Evolutionary conservation across 1,139 yeast genomes (phyloP), one percentile per base, ranked within the genome.

Genomic region (Zygotorulaspora mrakii): DNA sequence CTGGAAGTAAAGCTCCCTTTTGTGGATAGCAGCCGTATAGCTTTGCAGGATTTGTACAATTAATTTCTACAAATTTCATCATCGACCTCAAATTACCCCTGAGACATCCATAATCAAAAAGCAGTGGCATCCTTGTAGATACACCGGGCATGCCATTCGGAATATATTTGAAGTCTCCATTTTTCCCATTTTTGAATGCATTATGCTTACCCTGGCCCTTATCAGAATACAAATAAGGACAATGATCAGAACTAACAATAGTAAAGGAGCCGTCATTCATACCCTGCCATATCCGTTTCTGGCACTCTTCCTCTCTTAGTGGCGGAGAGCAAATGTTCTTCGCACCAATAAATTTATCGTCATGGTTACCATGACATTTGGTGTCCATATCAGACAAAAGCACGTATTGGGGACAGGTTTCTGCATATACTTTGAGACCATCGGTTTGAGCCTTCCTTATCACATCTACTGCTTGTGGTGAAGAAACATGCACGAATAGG

Each of bases 291-390:
- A 71, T 66, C 13, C 66, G 69, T 12, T 70, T 68, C 21, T 43
- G 70, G 54, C 38, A 69, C 70, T 28, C 52, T 47, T 62, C 53
- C 24, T 68, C 66, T 48, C 76, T 62, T 37, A 70, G 51, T 2
- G 76, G 76, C 0, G 76, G 76, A 5, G 75, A 71, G 50, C 76
- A 71, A 26, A 71, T 65, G 47, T 65, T 69, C 54, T 71, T 72
- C 10, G 76, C 74, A 2, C 74, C 50, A 17, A 39, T 35, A 25
- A 47, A 47, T 11, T 31, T 31, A 24, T 45, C 45, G 11, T 8
- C 25, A 13, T 33, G 49, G 28, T 50, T 46, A 33, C 65, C 66
- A 38, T 57, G 51, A 35, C 62, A 55, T 61, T 43, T 70, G 47
- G 34, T 63, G 56, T 31, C 65, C 67, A 28, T 65, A 62, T 10